phyloP scores from a whole-genome alignment of 208 protist species.

The Leishmania tarentolae region DNA sequence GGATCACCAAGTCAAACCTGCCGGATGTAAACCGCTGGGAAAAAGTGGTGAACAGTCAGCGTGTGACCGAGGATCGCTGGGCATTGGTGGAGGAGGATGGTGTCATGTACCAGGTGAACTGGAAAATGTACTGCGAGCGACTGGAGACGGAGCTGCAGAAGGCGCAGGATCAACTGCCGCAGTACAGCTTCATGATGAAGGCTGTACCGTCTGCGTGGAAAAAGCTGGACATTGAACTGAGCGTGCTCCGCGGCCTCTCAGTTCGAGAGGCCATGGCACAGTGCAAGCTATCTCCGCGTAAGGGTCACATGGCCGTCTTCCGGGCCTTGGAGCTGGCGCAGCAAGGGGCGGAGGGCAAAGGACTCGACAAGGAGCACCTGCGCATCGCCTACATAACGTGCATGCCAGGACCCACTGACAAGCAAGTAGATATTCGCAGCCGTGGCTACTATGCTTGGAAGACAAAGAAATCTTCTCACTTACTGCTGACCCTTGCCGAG shows the following conservation, averaged over 20 bases:
- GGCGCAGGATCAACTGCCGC: slow-evolving; percentile 81
- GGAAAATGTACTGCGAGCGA: slow-evolving; percentile 90
- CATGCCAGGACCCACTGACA: slow-evolving; percentile 84
- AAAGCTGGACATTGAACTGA: slow-evolving; percentile 90
- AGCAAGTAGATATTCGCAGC: slow-evolving; percentile 90
- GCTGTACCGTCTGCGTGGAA: slow-evolving; percentile 90
- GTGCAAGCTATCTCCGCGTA: slow-evolving; percentile 88
- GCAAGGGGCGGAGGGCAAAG: slow-evolving; percentile 87
- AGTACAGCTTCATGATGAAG: slow-evolving; percentile 84
- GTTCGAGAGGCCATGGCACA: slow-evolving; percentile 90
- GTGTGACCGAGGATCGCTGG: slow-evolving; percentile 88
- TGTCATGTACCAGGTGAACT: slow-evolving; percentile 86
- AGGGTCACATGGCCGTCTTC: slow-evolving; percentile 88
- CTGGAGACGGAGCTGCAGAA: slow-evolving; percentile 85
- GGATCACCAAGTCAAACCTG: slow-evolving; percentile 70
- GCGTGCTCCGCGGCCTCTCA: slow-evolving; percentile 84
- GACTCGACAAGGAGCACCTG: slow-evolving; percentile 87
- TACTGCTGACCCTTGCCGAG: slow-evolving; percentile 84
- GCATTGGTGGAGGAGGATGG: slow-evolving; percentile 89
- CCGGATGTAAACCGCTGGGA: slow-evolving; percentile 90
- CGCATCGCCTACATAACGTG: slow-evolving; percentile 88
- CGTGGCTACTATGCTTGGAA: slow-evolving; percentile 91
- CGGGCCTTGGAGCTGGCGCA: slow-evolving; percentile 83
- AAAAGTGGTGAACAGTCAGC: slow-evolving; percentile 88
- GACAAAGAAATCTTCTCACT: slow-evolving; percentile 88